Percentiles rank a stretch among this genome's conserved stretches.
phyloP scores from a whole-genome alignment of 148 eudicot genomes.

The Talinum fruticosum region DNA sequence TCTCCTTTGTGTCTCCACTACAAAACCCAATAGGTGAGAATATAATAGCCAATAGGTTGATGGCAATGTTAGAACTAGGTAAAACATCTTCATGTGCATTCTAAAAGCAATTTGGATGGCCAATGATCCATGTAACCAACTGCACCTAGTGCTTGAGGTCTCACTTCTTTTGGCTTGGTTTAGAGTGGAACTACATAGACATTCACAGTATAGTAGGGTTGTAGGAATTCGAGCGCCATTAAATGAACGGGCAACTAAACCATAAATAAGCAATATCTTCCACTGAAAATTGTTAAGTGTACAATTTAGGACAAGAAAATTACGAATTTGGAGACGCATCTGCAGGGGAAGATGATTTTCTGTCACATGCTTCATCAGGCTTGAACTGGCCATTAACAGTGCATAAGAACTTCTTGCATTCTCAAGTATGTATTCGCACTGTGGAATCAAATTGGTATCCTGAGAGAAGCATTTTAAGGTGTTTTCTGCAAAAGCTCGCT shows the following conservation, averaged over 20 bases:
- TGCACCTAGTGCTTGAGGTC: not conserved
- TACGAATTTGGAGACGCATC: conserved; percentile 92
- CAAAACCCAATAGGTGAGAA: not conserved
- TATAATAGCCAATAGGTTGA: not conserved
- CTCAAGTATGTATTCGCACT: conserved; percentile 87
- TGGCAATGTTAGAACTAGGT: not conserved
- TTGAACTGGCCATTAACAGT: conserved; percentile 85
- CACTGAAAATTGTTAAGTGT: not conserved
- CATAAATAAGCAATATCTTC: not conserved
- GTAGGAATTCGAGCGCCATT: not conserved
- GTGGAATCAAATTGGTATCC: conserved; percentile 71
- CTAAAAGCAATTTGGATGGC: not conserved
- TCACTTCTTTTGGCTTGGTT: not conserved
- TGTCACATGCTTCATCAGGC: conserved; percentile 96
- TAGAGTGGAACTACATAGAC: not conserved
- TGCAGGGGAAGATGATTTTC: conserved; percentile 74
- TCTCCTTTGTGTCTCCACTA: not conserved
- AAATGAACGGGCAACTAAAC: not conserved
- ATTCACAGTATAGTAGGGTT: not conserved
- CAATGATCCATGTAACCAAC: not conserved
- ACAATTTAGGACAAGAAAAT: conserved; percentile 33
- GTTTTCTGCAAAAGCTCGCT: conserved; percentile 86
- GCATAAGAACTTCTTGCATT: conserved; percentile 86
- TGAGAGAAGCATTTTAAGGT: conserved; percentile 77
- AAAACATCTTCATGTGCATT: not conserved